phyloP scores from a whole-genome alignment of 2,329 filamentous ascomycete species.

The Cladosporium sp. region DNA sequence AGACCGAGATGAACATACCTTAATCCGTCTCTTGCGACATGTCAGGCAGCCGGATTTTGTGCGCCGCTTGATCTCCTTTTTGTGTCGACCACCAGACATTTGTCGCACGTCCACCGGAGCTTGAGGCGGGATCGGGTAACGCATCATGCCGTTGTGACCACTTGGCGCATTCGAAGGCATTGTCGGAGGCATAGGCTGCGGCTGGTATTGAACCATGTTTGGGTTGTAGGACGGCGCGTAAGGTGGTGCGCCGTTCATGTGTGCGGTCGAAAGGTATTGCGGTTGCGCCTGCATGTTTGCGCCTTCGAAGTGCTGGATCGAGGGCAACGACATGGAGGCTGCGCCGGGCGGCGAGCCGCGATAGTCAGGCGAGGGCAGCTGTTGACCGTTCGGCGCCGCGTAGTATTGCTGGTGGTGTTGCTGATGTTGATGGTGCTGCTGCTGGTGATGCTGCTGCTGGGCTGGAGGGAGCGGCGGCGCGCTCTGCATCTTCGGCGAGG shows the following conservation, averaged over 20 bases:
- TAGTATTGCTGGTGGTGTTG: constrained; percentile 8
- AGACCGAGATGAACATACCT: constrained; percentile 48
- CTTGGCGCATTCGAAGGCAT: constrained; percentile 22
- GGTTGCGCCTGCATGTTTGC: constrained; percentile 21
- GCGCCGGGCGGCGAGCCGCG: constrained; percentile 12
- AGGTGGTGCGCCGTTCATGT: constrained; percentile 19
- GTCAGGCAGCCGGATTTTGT: constrained; percentile 55
- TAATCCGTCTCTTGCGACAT: constrained; percentile 61
- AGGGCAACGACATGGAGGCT: constrained; percentile 18
- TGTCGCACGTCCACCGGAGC: constrained; percentile 39
- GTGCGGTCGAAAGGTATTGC: constrained; percentile 19
- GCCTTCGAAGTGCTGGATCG: constrained; percentile 25
- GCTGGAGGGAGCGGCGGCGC: neutral
- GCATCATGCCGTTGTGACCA: constrained; percentile 37
- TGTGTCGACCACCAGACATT: constrained; percentile 60
- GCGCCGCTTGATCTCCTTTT: constrained; percentile 71
- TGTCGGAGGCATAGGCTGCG: constrained; percentile 20
- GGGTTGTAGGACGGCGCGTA: constrained; percentile 23
- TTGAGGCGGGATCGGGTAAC: constrained; percentile 54
- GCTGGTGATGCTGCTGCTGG: constrained; percentile 1
- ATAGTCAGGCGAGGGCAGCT: constrained; percentile 7
- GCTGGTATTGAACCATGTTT: constrained; percentile 22
- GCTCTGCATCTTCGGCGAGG: constrained; percentile 10
- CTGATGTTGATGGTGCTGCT: neutral
- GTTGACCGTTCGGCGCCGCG: constrained; percentile 3